phyloP scores from a whole-genome alignment of 2,329 filamentous ascomycete species.

The Aspergillus fischeri region DNA sequence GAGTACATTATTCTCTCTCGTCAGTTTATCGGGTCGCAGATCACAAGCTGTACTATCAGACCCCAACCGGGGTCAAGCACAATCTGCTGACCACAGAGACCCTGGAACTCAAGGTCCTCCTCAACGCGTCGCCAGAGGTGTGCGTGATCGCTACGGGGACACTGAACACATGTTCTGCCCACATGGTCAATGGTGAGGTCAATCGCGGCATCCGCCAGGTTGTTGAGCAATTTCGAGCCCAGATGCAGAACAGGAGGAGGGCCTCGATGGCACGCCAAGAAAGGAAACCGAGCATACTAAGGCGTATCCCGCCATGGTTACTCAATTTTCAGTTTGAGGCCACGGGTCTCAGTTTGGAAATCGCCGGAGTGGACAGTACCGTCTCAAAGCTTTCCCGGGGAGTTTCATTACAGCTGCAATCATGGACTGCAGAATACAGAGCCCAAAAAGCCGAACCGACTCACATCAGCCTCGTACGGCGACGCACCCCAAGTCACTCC shows the following conservation, averaged over 20 bases:
- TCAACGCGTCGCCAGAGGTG: constrained; percentile 81
- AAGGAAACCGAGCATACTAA: constrained; percentile 64
- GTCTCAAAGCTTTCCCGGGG: constrained; percentile 81
- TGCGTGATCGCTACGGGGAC: constrained; percentile 75
- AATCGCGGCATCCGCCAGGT: constrained; percentile 90
- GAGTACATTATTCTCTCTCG: constrained; percentile 80
- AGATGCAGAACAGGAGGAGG: constrained; percentile 60
- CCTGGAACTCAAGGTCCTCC: constrained; percentile 78
- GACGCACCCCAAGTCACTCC: constrained; percentile 70
- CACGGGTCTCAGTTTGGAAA: constrained; percentile 82
- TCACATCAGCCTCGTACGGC: constrained; percentile 47
- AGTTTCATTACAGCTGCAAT: constrained; percentile 79
- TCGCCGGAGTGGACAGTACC: constrained; percentile 80
- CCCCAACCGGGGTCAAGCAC: constrained; percentile 73
- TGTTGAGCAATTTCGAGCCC: constrained; percentile 71
- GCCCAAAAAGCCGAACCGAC: constrained; percentile 67
- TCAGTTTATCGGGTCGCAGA: constrained; percentile 79
- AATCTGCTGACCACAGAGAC: constrained; percentile 84
- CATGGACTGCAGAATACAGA: constrained; percentile 83
- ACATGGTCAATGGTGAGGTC: constrained; percentile 88
- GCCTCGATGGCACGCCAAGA: constrained; percentile 47
- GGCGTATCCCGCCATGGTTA: constrained; percentile 78
- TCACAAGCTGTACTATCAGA: constrained; percentile 92
- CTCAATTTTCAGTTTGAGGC: constrained; percentile 79
- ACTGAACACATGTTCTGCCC: constrained; percentile 81